A percentile compares a stretch with the other conserved stretches of the same genome.
phyloP scores from a whole-genome alignment of 805 yeast species.

The Vanderwaltozyma yarrowii region DNA sequence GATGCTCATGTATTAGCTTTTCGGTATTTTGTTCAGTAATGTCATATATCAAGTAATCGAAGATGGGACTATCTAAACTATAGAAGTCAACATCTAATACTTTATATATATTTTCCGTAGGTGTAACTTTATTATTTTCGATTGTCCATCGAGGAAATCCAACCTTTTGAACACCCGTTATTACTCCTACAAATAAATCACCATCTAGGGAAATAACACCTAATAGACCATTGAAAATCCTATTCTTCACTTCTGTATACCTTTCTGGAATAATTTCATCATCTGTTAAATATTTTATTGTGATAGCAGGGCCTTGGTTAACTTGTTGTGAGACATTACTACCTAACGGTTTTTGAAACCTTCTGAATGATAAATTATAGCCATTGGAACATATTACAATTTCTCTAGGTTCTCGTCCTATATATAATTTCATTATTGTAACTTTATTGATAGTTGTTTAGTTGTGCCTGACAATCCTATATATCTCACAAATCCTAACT shows the following conservation, averaged over 20 bases:
- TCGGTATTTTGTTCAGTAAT: conserved; percentile 19
- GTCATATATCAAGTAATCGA: conserved; percentile 32
- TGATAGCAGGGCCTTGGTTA: conserved; percentile 14
- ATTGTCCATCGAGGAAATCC: conserved; percentile 43
- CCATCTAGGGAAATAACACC: conserved; percentile 52
- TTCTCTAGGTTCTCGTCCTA: conserved; percentile 58
- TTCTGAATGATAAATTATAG: conserved; percentile 50
- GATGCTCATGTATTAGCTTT: conserved; percentile 47
- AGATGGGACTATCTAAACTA: conserved; percentile 49
- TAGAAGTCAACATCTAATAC: conserved; percentile 55
- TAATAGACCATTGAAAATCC: conserved; percentile 43
- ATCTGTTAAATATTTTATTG: conserved; percentile 38
- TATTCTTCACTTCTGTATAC: conserved; percentile 32
- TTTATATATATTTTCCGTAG: conserved; percentile 41
- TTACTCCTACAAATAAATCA: conserved; percentile 45
- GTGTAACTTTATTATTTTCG: conserved; percentile 12
- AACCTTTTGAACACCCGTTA: conserved; percentile 42
- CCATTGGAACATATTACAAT: conserved; percentile 52
- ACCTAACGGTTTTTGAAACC: conserved; percentile 11
- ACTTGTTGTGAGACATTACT: conserved; percentile 15
- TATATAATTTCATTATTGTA: conserved; percentile 49
- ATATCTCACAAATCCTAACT: no score
- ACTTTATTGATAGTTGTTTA: no score
- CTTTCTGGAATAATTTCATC: conserved; percentile 27
- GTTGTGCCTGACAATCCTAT: no score